Conservation (phyloP, 108 stramenopile species). For the Halocafeteria seosinensis region DNA sequence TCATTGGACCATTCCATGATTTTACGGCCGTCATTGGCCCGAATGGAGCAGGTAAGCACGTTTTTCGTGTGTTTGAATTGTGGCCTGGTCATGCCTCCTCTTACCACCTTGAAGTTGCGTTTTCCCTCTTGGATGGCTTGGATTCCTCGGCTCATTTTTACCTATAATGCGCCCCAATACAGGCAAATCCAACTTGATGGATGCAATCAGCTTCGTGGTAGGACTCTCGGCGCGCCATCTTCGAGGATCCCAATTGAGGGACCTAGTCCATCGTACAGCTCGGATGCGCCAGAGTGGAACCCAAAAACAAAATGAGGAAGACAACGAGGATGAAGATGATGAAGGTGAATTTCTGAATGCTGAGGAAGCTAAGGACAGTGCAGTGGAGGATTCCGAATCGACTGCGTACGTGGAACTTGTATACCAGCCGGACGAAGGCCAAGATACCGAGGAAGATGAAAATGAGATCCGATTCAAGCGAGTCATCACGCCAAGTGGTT, state of each 20-base stretch:
- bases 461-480: conserved; percentile 54
- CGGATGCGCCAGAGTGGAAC: too few species aligned
- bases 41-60: conserved; percentile 68
- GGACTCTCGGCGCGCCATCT: conserved; percentile 82
- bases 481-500: conserved; percentile 54
- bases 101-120: too few species aligned
- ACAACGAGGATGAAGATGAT: too few species aligned
- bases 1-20: conserved; percentile 77
- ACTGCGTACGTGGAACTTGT: conserved; percentile 50
- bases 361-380: too few species aligned
- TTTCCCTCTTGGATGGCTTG: too few species aligned
- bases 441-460: conserved; percentile 6
- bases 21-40: conserved; percentile 93
- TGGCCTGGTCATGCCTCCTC: too few species aligned
- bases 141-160: too few species aligned
- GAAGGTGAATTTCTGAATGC: too few species aligned
- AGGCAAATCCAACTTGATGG: conserved; percentile 45
- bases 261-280: conserved; percentile 61
- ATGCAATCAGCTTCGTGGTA: conserved; percentile 85
- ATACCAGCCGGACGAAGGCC: conserved; percentile 32
- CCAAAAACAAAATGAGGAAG: too few species aligned
- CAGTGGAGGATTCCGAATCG: neutral
- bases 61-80: too few species aligned
- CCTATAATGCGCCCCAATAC: neutral
- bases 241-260: conserved; percentile 67